A percentile compares a stretch with the other conserved stretches of the same genome.
Evolutionary conservation across 441 rosid species (phyloP).

Genomic region (Pelargonium fulgidum): DNA sequence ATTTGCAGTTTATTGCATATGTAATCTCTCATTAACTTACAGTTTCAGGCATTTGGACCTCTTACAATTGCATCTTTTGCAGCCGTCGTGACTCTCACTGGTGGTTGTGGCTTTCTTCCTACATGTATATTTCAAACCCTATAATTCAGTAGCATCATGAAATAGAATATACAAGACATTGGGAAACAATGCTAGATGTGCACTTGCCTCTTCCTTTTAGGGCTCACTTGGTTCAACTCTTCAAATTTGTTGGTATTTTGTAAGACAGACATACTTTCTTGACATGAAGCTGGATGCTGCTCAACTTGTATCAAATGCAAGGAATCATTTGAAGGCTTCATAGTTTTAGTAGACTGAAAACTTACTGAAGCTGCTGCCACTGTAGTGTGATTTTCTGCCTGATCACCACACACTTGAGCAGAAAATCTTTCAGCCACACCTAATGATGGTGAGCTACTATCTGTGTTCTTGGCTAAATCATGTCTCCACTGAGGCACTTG

Average conservation of each 20-base stretch:
- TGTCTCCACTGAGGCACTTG: conserved; percentile 4
- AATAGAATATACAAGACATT: not conserved
- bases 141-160: not conserved
- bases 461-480: conserved; percentile 12
- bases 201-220: conserved; percentile 30
- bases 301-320: conserved; percentile 15
- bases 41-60: conserved; percentile 47
- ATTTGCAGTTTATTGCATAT: not conserved
- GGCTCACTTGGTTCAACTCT: conserved; percentile 21
- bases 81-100: conserved; percentile 14
- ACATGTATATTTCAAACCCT: not conserved
- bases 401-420: conserved; percentile 12
- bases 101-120: conserved; percentile 30
- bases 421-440: conserved; percentile 7
- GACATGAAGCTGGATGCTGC: conserved; percentile 16
- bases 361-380: conserved; percentile 11
- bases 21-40: conserved; percentile 27
- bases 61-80: conserved; percentile 43
- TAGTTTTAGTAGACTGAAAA: conserved; percentile 14
- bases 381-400: conserved; percentile 16
- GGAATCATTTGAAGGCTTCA: conserved; percentile 17
- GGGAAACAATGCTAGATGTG: not conserved
- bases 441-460: conserved; percentile 11
- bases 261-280: conserved; percentile 16
- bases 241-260: conserved; percentile 17